Base-by-base conservation (phyloP, 2,329 filamentous ascomycete genomes). In the Alternaria gaisen region DNA sequence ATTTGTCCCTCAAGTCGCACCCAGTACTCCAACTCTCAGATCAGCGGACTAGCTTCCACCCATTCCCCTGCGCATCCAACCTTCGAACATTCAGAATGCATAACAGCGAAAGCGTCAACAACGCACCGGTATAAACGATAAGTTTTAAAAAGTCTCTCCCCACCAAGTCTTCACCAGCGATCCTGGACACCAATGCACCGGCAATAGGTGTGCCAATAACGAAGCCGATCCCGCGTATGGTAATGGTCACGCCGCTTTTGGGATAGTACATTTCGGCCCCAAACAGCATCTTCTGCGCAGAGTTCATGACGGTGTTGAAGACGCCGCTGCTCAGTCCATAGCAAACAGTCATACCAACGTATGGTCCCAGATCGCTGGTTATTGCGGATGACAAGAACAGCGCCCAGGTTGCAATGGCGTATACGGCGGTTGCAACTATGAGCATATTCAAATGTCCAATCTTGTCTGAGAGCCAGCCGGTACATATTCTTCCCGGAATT, bases 371-470 rank as follows among this genome's bases (percentile, higher is more conserved):
- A 40, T 56, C 62, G 42, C 52, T 51, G 6, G 28, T 54, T 5
- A 53, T 42, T 22, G 69, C 68, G 7, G 68, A 58, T 4, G 65
- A 48, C 14, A 72, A 60, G 69, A 70, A 73, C 11, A 72, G 44
- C 1, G 48, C 50, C 62, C 65, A 70, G 16, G 63, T 65, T n/a
- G 60, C 59, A 3, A 70, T 18, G 5, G 58, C 64, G 34, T 63
- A 71, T 11, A 60, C 46, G 2, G 40, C 38, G 14, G 60, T 68
- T 8, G 79, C 82, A 18, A 82, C 18, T 4, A 83, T 72, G 4
- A 85, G 73, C 30, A 80, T 80, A 63, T 85, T 85, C 60, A 83
- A 82, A 24, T 83, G 77, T 1, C 83, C 83, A 3, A 82, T 70
- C 4, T 76, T 77, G 67, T 86, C 84, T 24, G 82, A 82, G 0